These are phyloP conservation scores for Scleroderma citrinum DNA, from an alignment of 768 basidiomycete genomes.

Conservation along the genomic window DNA sequence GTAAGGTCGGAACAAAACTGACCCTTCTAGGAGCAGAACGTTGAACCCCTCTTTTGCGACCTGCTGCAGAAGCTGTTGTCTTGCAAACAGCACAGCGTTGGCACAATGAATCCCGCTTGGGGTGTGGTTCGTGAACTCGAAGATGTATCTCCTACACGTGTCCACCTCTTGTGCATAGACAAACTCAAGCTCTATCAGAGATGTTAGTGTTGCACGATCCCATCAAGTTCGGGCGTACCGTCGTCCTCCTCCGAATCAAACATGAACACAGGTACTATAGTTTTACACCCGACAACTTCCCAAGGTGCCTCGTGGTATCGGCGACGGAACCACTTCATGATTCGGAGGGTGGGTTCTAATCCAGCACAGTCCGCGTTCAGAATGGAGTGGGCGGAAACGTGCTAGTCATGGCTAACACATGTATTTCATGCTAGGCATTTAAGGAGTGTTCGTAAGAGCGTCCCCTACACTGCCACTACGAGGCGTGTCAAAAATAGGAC, in stretches of 20 bases:
- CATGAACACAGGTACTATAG: constrained; percentile 58
- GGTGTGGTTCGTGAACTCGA: constrained; percentile 45
- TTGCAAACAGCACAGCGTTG: constrained; percentile 56
- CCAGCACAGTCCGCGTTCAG: constrained; percentile 14
- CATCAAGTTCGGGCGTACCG: constrained; percentile 32
- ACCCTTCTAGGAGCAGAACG: constrained; percentile 65
- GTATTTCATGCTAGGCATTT: constrained; percentile 11
- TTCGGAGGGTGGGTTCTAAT: constrained; percentile 5
- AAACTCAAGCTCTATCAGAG: constrained; percentile 50
- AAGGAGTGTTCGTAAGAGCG: neutral
- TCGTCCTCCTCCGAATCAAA: constrained; percentile 47
- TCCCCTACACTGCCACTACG: neutral
- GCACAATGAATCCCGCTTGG: constrained; percentile 42
- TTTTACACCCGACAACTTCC: constrained; percentile 70
- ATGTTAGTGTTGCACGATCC: constrained; percentile 2
- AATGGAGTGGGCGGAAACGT: constrained; percentile 7
- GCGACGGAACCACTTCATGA: constrained; percentile 43
- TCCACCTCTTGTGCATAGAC: constrained; percentile 46
- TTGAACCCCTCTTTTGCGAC: constrained; percentile 54
- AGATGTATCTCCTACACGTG: constrained; percentile 56
- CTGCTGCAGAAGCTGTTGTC: constrained; percentile 56
- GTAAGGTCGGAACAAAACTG: constrained; percentile 9
- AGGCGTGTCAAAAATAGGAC: neutral
- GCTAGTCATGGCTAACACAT: constrained; percentile 10
- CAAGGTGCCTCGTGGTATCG: constrained; percentile 54